These are phyloP conservation scores for Scytalidium sp. DNA, from an alignment of 2,329 filamentous ascomycete genomes.

Conservation along the genomic window DNA sequence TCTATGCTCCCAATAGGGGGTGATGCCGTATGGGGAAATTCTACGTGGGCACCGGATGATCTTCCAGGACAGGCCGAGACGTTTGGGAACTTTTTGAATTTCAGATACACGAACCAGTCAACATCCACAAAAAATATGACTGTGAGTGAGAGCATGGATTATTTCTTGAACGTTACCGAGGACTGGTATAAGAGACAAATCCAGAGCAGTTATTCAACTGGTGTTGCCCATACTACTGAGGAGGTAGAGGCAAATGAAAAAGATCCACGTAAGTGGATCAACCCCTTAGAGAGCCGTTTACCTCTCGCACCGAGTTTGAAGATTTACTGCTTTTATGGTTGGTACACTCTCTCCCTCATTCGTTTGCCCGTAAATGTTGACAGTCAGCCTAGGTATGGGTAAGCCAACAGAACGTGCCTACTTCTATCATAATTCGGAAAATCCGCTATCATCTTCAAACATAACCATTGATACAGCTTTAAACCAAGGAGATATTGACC, in stretches of 20 bases:
- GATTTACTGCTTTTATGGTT: constrained; percentile 93
- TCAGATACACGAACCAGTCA: constrained; percentile 66
- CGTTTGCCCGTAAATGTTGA: background rate
- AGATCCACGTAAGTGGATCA: constrained; percentile 85
- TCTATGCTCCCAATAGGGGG: constrained; percentile 96
- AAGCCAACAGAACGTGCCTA: constrained; percentile 93
- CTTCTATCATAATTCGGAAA: constrained; percentile 74
- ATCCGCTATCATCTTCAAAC: constrained; percentile 63
- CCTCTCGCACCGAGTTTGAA: constrained; percentile 87
- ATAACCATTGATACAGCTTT: constrained; percentile 69
- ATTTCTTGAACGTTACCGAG: constrained; percentile 75
- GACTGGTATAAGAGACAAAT: constrained; percentile 81
- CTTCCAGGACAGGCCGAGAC: constrained; percentile 66
- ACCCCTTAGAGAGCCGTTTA: constrained; percentile 84
- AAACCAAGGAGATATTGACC: constrained; percentile 64
- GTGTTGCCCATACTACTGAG: constrained; percentile 73
- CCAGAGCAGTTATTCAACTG: constrained; percentile 76
- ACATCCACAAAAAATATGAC: constrained; percentile 74
- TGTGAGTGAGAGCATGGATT: constrained; percentile 71
- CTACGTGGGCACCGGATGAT: constrained; percentile 86
- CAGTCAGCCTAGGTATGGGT: constrained; percentile 56
- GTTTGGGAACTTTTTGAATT: constrained; percentile 83
- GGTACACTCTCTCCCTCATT: constrained; percentile 1
- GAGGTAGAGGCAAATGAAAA: constrained; percentile 81
- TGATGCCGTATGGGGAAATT: constrained; percentile 90